Conservation (phyloP, 129 eudicot species). For the Helianthus tuberosus region DNA sequence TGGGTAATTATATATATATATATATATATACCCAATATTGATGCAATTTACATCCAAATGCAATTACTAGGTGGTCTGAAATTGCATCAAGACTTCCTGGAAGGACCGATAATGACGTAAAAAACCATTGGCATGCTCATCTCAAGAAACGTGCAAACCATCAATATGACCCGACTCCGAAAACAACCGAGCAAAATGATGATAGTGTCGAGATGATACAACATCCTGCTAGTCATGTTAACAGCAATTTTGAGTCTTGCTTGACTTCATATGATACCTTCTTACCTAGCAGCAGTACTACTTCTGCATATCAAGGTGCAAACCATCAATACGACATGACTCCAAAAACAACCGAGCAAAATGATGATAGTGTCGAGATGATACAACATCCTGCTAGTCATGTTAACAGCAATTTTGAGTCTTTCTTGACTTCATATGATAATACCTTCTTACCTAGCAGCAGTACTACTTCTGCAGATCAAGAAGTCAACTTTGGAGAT, state of each 20-base stretch:
- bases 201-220: neutral
- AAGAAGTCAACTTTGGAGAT: neutral
- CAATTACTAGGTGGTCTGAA: neutral
- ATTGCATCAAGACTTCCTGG: conserved; percentile 3
- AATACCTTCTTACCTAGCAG: neutral
- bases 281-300: neutral
- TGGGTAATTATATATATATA: too few species aligned
- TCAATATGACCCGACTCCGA: neutral
- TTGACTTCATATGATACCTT: neutral
- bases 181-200: neutral
- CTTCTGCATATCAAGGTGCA: neutral
- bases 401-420: neutral
- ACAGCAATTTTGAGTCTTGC: neutral
- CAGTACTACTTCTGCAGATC: neutral
- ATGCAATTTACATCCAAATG: too few species aligned
- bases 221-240: neutral
- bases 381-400: neutral
- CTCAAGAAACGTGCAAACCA: neutral
- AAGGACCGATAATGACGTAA: neutral
- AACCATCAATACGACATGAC: too few species aligned
- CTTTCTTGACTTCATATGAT: neutral
- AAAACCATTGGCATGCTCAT: neutral
- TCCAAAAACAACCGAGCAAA: neutral
- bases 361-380: neutral
- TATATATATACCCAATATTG: too few species aligned